Evolutionary conservation across 768 basidiomycete species (phyloP).

Genomic region (Leccinum incarnatum): DNA sequence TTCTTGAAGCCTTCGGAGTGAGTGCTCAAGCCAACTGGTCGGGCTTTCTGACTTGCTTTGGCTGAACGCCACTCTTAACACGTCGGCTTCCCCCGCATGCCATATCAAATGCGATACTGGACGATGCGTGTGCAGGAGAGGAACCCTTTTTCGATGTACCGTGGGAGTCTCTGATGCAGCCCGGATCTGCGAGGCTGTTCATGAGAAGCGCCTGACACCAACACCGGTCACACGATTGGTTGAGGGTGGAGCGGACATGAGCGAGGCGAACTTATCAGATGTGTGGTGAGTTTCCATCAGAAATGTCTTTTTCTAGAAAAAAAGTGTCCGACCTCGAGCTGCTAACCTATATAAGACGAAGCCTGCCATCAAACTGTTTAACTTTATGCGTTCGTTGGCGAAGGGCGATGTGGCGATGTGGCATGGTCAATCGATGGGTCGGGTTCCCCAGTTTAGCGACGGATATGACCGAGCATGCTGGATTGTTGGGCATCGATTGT

Average conservation of each 20-base stretch:
- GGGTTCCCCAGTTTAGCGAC: conserved; percentile 21
- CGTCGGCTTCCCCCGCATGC: conserved; percentile 30
- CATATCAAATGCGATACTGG: conserved; percentile 26
- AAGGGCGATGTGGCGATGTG: conserved; percentile 14
- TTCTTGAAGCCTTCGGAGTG: conserved; percentile 30
- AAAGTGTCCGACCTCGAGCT: conserved; percentile 33
- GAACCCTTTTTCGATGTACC: conserved; percentile 16
- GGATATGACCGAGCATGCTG: conserved; percentile 32
- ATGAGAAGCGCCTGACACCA: conserved; percentile 7
- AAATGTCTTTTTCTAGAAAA: conserved; percentile 19
- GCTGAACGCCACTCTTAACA: background rate
- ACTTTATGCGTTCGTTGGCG: conserved; percentile 25
- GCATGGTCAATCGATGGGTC: background rate
- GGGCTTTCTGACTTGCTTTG: background rate
- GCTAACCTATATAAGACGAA: conserved; percentile 7
- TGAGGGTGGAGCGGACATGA: conserved; percentile 4
- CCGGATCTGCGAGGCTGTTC: conserved; percentile 17
- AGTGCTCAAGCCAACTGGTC: conserved; percentile 3
- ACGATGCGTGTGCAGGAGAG: conserved; percentile 26
- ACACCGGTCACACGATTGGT: conserved; percentile 23
- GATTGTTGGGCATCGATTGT: conserved; percentile 34
- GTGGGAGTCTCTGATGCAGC: conserved; percentile 24
- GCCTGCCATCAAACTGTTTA: conserved; percentile 36
- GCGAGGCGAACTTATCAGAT: conserved; percentile 22
- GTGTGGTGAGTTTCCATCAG: conserved; percentile 30